Percentiles rank a stretch among this genome's conserved stretches.
Evolutionary conservation across 202 grass and related monocot species (phyloP).

Genomic region (Panicum hallii): DNA sequence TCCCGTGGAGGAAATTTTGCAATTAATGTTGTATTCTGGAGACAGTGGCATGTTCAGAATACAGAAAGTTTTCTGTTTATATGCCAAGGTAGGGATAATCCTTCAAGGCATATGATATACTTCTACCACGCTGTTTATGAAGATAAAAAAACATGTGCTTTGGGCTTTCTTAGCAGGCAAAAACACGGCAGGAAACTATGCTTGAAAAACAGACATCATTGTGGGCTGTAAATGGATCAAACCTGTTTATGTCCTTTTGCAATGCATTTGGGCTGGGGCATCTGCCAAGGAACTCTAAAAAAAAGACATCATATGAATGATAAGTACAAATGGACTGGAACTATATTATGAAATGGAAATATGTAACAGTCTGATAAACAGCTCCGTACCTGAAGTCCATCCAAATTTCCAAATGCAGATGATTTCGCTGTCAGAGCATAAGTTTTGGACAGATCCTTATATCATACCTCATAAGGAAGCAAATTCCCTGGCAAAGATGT

Average conservation of each 20-base stretch:
- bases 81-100: background rate
- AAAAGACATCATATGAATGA: background rate
- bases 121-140: background rate
- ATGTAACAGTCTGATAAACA: background rate
- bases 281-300: background rate
- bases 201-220: background rate
- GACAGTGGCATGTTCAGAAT: background rate
- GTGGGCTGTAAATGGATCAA: no score
- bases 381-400: slow-evolving; percentile 31
- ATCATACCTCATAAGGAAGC: slow-evolving; percentile 8
- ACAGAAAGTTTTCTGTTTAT: background rate
- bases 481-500: slow-evolving; percentile 47
- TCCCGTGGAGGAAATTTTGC: background rate
- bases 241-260: no score
- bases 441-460: slow-evolving; percentile 39
- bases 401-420: slow-evolving; percentile 23
- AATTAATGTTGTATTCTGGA: background rate
- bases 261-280: no score
- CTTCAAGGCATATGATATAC: background rate
- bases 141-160: slow-evolving; percentile 10
- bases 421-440: slow-evolving; percentile 34
- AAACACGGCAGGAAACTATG: background rate
- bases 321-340: background rate
- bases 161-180: background rate
- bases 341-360: slow-evolving; percentile 24